Percentiles rank a stretch among this genome's conserved stretches.
Conservation (phyloP, 768 basidiomycete species). For the Lenzites betulinus region DNA sequence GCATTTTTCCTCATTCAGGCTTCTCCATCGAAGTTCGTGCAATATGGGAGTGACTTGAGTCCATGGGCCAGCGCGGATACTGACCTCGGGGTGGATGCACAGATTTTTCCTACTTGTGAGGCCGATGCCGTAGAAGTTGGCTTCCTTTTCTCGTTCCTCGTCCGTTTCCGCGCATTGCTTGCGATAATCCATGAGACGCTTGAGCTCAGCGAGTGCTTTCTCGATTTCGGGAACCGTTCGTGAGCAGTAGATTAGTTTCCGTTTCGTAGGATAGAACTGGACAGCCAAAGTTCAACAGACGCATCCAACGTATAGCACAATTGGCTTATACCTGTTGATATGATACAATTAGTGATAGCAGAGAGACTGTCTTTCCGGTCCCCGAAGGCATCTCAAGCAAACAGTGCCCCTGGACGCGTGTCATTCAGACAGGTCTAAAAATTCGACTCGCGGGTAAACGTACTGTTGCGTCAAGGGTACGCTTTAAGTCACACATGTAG, state of each 20-base stretch:
- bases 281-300: conserved; percentile 11
- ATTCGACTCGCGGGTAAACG: conserved; percentile 23
- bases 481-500: conserved; percentile 98
- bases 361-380: conserved; percentile 97
- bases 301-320: not conserved
- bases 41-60: not conserved
- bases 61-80: conserved; percentile 14
- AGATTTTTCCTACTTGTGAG: conserved; percentile 95
- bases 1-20: not conserved
- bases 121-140: conserved; percentile 83
- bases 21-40: not conserved
- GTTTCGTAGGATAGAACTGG: conserved; percentile 88
- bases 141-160: conserved; percentile 76
- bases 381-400: conserved; percentile 99
- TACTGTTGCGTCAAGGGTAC: conserved; percentile 93
- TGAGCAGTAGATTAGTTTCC: conserved; percentile 98
- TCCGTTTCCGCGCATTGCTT: conserved; percentile 69
- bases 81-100: conserved; percentile 91
- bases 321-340: conserved; percentile 79
- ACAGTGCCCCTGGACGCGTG: conserved; percentile 80
- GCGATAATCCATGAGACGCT: conserved; percentile 90
- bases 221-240: conserved; percentile 99
- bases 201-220: conserved; percentile 94
- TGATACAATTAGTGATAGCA: conserved; percentile 93
- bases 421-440: not conserved